Percentiles rank a stretch among this genome's conserved stretches.
Conservation (phyloP, 345 rosid species). For the Murraya paniculata region DNA sequence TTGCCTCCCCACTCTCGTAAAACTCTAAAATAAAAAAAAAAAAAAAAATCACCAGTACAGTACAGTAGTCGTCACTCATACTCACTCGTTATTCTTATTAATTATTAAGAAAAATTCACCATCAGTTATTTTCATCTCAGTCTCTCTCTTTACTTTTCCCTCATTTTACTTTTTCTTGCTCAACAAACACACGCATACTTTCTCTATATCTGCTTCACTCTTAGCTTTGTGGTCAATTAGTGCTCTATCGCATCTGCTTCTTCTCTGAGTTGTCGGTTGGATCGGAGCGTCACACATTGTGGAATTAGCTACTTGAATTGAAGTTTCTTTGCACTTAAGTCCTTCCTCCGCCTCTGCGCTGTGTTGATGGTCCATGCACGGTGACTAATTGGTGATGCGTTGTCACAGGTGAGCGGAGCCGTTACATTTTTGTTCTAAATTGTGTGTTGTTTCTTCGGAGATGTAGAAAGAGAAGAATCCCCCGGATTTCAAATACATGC, state of each 20-base stretch:
- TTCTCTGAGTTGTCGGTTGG: conserved; percentile 18
- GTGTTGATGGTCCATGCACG: conserved; percentile 10
- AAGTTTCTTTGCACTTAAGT: not conserved
- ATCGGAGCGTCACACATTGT: not conserved
- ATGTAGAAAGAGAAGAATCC: not conserved
- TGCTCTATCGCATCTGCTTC: not conserved
- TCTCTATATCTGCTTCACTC: not conserved
- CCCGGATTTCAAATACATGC: not conserved
- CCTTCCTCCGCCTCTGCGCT: not conserved
- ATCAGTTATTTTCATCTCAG: not conserved
- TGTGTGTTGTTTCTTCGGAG: not conserved
- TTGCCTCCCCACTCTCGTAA: not conserved
- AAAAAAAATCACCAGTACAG: too few relatives aligned
- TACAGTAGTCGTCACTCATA: too few relatives aligned
- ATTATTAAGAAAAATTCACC: too few relatives aligned
- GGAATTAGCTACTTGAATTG: not conserved
- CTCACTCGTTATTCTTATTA: too few relatives aligned
- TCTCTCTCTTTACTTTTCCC: conserved; percentile 23
- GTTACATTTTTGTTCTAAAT: not conserved
- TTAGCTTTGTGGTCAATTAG: not conserved
- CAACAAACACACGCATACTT: conserved; percentile 29
- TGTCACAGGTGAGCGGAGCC: not conserved
- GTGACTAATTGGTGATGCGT: not conserved
- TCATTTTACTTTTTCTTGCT: conserved; percentile 25
- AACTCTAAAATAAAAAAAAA: too few relatives aligned